phyloP scores from a whole-genome alignment of 2,329 filamentous ascomycete species.

The Claviceps sp. region DNA sequence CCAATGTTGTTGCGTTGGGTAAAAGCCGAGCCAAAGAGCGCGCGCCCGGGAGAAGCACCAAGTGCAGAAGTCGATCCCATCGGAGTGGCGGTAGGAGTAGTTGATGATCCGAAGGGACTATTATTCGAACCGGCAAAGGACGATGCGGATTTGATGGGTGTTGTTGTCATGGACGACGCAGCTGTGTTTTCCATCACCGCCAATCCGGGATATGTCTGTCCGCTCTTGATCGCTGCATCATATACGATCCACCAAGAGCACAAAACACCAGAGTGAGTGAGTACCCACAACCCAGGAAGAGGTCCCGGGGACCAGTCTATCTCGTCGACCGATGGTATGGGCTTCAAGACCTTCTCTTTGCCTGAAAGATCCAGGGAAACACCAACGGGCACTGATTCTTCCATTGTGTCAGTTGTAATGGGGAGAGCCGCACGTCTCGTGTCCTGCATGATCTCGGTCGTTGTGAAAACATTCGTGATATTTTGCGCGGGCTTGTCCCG shows the following conservation, averaged over 20 bases:
- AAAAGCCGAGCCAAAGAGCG: conserved; percentile 36
- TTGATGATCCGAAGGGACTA: conserved; percentile 29
- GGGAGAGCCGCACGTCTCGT: conserved; percentile 63
- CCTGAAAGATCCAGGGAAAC: conserved; percentile 72
- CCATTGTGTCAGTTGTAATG: conserved; percentile 38
- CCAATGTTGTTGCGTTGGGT: conserved; percentile 33
- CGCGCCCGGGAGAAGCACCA: conserved; percentile 19
- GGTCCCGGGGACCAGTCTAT: conserved; percentile 68
- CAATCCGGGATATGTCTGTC: conserved; percentile 61
- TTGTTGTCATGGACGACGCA: conserved; percentile 8
- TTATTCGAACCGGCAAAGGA: conserved; percentile 17
- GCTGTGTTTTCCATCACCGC: conserved; percentile 29
- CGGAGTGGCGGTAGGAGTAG: conserved; percentile 23
- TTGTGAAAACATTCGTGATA: conserved; percentile 57
- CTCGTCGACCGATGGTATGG: conserved; percentile 63
- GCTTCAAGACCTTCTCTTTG: conserved; percentile 63
- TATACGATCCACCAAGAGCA: conserved; percentile 88
- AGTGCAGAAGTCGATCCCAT: conserved; percentile 19
- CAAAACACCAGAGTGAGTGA: conserved; percentile 82
- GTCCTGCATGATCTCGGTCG: conserved; percentile 60
- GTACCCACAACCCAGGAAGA: conserved; percentile 67
- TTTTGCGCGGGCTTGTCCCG: conserved; percentile 43
- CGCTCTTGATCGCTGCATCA: conserved; percentile 66
- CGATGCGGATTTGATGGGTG: conserved; percentile 18
- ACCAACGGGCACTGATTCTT: conserved; percentile 67